Conservation (phyloP, 2,329 filamentous ascomycete genomes). For the Tolypocladium paradoxum region DNA sequence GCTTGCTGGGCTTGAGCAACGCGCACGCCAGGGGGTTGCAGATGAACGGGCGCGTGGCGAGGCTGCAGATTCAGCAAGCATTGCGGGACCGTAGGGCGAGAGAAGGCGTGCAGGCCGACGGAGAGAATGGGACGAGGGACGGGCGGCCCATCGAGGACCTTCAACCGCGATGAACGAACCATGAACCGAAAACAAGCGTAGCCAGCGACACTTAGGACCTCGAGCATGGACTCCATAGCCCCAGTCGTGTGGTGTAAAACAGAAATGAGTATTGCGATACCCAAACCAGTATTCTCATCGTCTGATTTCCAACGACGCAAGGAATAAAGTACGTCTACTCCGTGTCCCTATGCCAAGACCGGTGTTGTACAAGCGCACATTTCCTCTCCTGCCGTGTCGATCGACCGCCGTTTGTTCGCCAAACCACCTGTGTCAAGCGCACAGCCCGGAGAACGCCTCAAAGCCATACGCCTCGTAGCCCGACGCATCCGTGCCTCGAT, state of each 20-base stretch:
- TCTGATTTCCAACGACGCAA: neutral
- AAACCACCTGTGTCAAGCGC: neutral
- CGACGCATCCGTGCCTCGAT: neutral
- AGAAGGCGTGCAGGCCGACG: neutral
- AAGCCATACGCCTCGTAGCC: neutral
- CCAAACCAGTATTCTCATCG: neutral
- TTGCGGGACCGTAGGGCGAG: neutral
- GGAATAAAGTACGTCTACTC: neutral
- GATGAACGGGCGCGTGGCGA: slow-evolving; percentile 39
- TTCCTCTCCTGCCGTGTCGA: neutral
- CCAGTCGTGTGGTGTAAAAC: too few species aligned
- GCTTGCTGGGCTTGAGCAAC: slow-evolving; percentile 43
- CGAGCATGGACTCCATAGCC: neutral
- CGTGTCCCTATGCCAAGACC: neutral
- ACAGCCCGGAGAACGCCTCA: neutral
- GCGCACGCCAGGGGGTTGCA: slow-evolving; percentile 32
- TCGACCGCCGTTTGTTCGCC: neutral
- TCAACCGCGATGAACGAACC: neutral
- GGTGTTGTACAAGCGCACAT: neutral
- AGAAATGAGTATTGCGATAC: neutral
- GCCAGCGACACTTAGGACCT: neutral
- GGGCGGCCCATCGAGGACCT: neutral
- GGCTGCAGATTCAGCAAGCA: slow-evolving; percentile 8
- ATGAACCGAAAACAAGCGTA: neutral
- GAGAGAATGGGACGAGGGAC: neutral